A percentile compares a stretch with the other conserved stretches of the same genome.
These are phyloP conservation scores for Pichia sp. DNA, from an alignment of 1,139 yeast genomes.

Conservation along the genomic window DNA sequence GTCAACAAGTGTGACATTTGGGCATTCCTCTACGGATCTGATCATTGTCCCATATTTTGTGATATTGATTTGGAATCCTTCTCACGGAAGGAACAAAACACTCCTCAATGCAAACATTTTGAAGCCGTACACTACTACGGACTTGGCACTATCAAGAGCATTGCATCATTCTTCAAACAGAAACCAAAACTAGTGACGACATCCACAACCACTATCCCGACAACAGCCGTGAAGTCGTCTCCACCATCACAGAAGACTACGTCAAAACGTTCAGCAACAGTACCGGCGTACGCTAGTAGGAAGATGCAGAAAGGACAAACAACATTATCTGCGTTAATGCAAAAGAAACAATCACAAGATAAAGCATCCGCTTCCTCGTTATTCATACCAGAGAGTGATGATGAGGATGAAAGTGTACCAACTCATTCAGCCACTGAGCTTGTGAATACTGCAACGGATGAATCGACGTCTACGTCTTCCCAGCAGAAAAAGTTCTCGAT, in stretches of 20 bases:
- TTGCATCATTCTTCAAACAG: slow-evolving; percentile 38
- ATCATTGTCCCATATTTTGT: slow-evolving; percentile 86
- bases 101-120: slow-evolving; percentile 28
- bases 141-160: slow-evolving; percentile 45
- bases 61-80: slow-evolving; percentile 38
- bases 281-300: not conserved
- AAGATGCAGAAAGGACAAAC: slow-evolving; percentile 19
- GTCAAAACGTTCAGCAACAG: not conserved
- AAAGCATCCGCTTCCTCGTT: slow-evolving; percentile 3
- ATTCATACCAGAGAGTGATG: slow-evolving; percentile 15
- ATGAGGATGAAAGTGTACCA: not conserved
- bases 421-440: slow-evolving; percentile 1
- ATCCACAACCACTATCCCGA: not conserved
- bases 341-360: slow-evolving; percentile 1
- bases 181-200: not conserved
- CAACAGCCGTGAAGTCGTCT: not conserved
- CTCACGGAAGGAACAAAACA: slow-evolving; percentile 1
- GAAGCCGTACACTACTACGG: slow-evolving; percentile 53
- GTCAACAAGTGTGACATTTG: slow-evolving; percentile 53
- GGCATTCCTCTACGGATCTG: slow-evolving; percentile 74
- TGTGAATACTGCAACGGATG: no score
- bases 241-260: not conserved
- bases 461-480: no score
- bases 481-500: no score
- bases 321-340: slow-evolving; percentile 22